Evolutionary conservation across 1,139 yeast genomes (phyloP), one percentile per base, ranked within the genome.

Genomic region (Kodamaea derodonti): DNA sequence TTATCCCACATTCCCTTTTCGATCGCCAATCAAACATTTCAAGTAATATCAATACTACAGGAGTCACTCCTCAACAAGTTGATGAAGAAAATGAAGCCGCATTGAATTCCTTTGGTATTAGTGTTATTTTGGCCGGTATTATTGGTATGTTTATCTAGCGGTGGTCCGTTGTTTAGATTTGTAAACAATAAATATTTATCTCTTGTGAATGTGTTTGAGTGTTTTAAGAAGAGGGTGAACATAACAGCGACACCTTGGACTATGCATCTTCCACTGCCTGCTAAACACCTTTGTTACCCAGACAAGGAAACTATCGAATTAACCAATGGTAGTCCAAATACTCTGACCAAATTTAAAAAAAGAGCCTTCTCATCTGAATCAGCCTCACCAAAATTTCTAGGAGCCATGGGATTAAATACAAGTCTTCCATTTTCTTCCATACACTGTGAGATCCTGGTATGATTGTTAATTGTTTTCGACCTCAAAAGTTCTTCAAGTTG

Each of bases 401-500:
- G 28, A 13, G 28, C 4, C 6, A n/a, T 13, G 15, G 28, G 28
- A 6, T 25, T 17, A 5, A 25, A 5, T 12, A 25, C 28, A 12
- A 25, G 14, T 6, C 17, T 12, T 6, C 4, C 12, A 13, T 14
- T 14, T 9, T 12, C 11, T 10, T 7, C 7, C 8, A 6, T 25
- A 14, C 28, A 25, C 11, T 6, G 4, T 13, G 6, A 5, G 4
- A 27, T 16, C 13, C 22, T 13, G 9, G 37, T 30, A 17, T 46
- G 49, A 11, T 44, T 40, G 31, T 49, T 47, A 10, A 58, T 36
- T 2, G 33, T 36, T 1, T 48, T 52, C 7, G 41, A 34, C 24
- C 53, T 55, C 32, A 61, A 42, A 54, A 39, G 33, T 11, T 58
- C 56, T 13, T 54, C 39, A 14, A 77, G 46, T 45, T 77, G 80